A percentile compares a stretch with the other conserved stretches of the same genome.
These are phyloP conservation scores for Tanacetum coccineum DNA, from an alignment of 129 eudicot genomes.

Conservation along the genomic window DNA sequence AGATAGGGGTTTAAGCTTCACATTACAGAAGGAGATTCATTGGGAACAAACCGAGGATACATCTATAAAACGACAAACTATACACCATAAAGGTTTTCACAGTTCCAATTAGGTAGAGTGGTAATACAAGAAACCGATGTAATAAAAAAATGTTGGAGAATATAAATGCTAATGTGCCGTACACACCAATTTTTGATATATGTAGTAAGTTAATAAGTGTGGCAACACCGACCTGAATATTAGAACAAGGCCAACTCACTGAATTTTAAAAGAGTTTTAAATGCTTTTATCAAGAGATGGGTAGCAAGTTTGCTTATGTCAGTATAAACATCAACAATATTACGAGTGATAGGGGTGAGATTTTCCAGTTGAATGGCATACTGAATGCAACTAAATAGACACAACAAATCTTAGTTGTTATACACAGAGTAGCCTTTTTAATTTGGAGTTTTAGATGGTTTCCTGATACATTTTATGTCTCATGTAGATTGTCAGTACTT, in stretches of 20 bases:
- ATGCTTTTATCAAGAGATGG: conserved; percentile 9
- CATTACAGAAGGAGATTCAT: not conserved
- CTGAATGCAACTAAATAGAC: not conserved
- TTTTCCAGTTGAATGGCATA: not conserved
- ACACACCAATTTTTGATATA: not conserved
- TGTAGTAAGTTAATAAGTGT: conserved; percentile 6
- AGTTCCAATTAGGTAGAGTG: conserved; percentile 3
- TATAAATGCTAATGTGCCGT: not conserved
- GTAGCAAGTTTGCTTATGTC: not conserved
- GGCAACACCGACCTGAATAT: conserved; percentile 7
- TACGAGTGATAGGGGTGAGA: too few species aligned
- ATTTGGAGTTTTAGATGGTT: conserved; percentile 4
- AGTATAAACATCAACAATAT: too few species aligned
- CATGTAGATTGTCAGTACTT: conserved; percentile 46
- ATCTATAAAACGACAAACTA: not conserved
- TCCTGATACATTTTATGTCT: conserved; percentile 12
- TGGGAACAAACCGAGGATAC: not conserved
- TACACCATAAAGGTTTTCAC: not conserved
- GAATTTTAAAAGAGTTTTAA: not conserved
- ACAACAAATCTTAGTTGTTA: conserved; percentile 5
- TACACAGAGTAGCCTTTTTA: conserved; percentile 9
- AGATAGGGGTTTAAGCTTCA: not conserved
- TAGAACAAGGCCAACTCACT: conserved; percentile 5
- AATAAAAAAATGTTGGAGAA: conserved; percentile 6
- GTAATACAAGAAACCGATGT: conserved; percentile 8